A percentile compares a stretch with the other conserved stretches of the same genome.
phyloP scores from a whole-genome alignment of 257 asterid species.

The Cynanchum wilfordii region DNA sequence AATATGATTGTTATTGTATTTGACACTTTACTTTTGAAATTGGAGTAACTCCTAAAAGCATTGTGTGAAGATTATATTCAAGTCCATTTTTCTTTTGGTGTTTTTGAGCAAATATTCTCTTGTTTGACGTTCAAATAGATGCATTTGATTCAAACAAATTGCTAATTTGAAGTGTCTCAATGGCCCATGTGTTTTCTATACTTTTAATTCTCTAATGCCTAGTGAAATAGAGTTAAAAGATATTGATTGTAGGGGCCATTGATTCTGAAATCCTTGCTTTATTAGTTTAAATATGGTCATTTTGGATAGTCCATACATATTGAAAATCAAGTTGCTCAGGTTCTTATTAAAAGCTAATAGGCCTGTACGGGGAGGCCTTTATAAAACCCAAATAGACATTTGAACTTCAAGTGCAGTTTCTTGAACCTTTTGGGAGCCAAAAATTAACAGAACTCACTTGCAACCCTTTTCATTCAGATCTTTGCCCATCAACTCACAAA shows the following conservation, averaged over 20 bases:
- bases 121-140: neutral
- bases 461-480: too few relatives aligned
- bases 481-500: too few relatives aligned
- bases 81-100: too few relatives aligned
- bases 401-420: too few relatives aligned
- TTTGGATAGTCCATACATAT: neutral
- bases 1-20: neutral
- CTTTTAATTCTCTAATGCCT: neutral
- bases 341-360: too few relatives aligned
- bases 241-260: neutral
- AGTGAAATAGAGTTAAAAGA: neutral
- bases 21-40: neutral
- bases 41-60: neutral
- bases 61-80: neutral
- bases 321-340: neutral
- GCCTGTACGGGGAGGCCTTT: neutral
- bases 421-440: too few relatives aligned
- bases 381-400: too few relatives aligned
- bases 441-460: too few relatives aligned
- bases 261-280: neutral
- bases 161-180: neutral
- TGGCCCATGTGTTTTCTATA: too few relatives aligned
- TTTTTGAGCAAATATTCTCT: too few relatives aligned
- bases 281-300: neutral
- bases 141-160: neutral